Evolutionary conservation across 225 moss, liverwort and hornwort species (phyloP), one percentile per base, ranked within the genome.

Genomic region (Climacium dendroides): DNA sequence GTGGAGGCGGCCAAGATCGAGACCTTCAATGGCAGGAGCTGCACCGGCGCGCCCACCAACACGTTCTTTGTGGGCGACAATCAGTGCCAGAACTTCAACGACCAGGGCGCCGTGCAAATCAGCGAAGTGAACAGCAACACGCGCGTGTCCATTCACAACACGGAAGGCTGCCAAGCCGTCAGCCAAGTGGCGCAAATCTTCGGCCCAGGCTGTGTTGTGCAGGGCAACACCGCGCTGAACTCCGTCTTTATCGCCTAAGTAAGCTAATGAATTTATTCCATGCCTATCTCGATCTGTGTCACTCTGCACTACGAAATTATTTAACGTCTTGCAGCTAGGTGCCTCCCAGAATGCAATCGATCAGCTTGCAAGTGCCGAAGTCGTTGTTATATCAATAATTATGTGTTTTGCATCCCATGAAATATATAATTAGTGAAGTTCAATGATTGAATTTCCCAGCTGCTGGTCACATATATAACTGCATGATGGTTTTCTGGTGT

Each of bases 121-220:
- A 89, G 52, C 78, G 92, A 84, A 0, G 52, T 93, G 29, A 48
- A 47, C 78, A 60, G n/a, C 72, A 16, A 43, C 90, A 89, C 87
- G 22, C 93, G 92, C 53, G 90, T 93, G 78, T 91, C 91, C 67
- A 75, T 93, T 25, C 91, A 93, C 87, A 91, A 93, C 91, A 86
- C 88, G 89, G 30, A 47, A 20, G 19, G 20, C 29, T 90, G 93
- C 83, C 64, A 92, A 63, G 32, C 2, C 23, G 6, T n/a, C 11
- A 52, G 37, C 5, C 80, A 79, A 59, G 93, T 93, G 52, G 92
- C 85, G 59, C 92, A 93, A 34, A 87, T 90, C 37, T 93, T 86
- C 32, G 92, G 93, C n/a, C 80, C 87, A 25, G 90, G 87, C 29
- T 93, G 92, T 52, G 87, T 87, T n/a, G 48, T 80, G 8, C 90